Evolutionary conservation across 1,284 basidiomycete genomes (phyloP).

Genomic region (Fomitopsis pinicola): DNA sequence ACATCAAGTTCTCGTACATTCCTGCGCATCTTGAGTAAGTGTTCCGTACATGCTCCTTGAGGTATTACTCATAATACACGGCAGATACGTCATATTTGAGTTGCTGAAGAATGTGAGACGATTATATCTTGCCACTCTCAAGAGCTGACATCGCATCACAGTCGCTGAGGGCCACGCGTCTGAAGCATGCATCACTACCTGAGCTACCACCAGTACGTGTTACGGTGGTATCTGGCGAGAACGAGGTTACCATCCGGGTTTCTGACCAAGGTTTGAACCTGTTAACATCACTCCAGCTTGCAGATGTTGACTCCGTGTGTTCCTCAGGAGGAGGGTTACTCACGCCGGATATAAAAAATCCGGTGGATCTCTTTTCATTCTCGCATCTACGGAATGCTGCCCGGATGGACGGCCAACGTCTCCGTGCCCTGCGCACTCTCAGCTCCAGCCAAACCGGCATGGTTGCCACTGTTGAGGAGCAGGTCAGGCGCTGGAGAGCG

Average conservation of each 20-base stretch:
- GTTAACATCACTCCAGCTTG: too few species aligned
- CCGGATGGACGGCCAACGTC: conserved; percentile 60
- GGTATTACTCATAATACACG: background rate
- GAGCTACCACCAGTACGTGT: conserved; percentile 57
- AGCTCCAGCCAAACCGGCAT: conserved; percentile 61
- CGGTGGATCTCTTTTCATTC: conserved; percentile 78
- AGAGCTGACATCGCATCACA: conserved; percentile 20
- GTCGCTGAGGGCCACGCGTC: conserved; percentile 66
- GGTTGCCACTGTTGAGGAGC: conserved; percentile 73
- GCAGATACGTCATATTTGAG: conserved; percentile 85
- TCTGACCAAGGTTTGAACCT: conserved; percentile 70
- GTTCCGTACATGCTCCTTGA: background rate
- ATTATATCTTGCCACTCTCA: background rate
- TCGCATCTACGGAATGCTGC: conserved; percentile 74
- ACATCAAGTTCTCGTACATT: conserved; percentile 80
- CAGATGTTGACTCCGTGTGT: background rate
- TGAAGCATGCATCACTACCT: conserved; percentile 40
- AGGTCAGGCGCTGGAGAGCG: conserved; percentile 50
- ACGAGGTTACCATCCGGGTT: conserved; percentile 75
- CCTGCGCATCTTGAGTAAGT: conserved; percentile 82
- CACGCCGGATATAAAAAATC: conserved; percentile 47
- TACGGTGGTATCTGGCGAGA: conserved; percentile 69
- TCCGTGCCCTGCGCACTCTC: conserved; percentile 66
- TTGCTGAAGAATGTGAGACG: conserved; percentile 73
- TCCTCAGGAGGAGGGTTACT: conserved; percentile 64